Evolutionary conservation across 371 early-diverging fungal genomes (phyloP).

Genomic region (Mucor mucedo): DNA sequence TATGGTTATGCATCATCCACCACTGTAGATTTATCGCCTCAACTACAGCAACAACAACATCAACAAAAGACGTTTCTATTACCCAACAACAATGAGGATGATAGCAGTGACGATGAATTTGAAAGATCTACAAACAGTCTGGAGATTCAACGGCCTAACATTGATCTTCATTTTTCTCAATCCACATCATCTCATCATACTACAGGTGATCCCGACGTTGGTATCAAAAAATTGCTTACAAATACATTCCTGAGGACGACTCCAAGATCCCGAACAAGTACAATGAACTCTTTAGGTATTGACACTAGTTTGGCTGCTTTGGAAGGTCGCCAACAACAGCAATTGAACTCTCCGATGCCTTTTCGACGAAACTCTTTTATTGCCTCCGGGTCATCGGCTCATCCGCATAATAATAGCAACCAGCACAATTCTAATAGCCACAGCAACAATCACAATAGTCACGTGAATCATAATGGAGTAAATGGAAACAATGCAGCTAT

Average conservation of each 20-base stretch:
- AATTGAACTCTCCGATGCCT: slow-evolving; percentile 41
- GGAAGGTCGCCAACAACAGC: slow-evolving; percentile 22
- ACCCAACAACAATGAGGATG: slow-evolving; percentile 15
- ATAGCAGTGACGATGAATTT: slow-evolving; percentile 32
- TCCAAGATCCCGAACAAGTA: slow-evolving; percentile 64
- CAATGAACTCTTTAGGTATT: slow-evolving; percentile 42
- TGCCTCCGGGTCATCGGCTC: neutral
- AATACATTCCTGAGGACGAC: slow-evolving; percentile 39
- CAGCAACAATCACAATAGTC: neutral
- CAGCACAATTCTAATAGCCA: neutral
- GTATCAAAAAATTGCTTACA: slow-evolving; percentile 40
- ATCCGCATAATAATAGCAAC: neutral
- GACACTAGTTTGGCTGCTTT: slow-evolving; percentile 35
- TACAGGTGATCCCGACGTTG: slow-evolving; percentile 23
- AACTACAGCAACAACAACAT: slow-evolving; percentile 17
- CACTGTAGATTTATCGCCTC: slow-evolving; percentile 1
- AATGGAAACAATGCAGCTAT: neutral
- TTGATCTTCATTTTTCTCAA: slow-evolving; percentile 28
- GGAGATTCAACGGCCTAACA: slow-evolving; percentile 28
- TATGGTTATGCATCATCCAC: slow-evolving; percentile 21
- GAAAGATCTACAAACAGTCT: slow-evolving; percentile 24
- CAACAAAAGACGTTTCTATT: slow-evolving; percentile 20
- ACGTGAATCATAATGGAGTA: neutral
- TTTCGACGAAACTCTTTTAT: slow-evolving; percentile 46
- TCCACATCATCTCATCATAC: slow-evolving; percentile 30